Evolutionary conservation across 108 stramenopile species (phyloP), one percentile per base, ranked within the genome.

Genomic region (Mediolabrus comicus): DNA sequence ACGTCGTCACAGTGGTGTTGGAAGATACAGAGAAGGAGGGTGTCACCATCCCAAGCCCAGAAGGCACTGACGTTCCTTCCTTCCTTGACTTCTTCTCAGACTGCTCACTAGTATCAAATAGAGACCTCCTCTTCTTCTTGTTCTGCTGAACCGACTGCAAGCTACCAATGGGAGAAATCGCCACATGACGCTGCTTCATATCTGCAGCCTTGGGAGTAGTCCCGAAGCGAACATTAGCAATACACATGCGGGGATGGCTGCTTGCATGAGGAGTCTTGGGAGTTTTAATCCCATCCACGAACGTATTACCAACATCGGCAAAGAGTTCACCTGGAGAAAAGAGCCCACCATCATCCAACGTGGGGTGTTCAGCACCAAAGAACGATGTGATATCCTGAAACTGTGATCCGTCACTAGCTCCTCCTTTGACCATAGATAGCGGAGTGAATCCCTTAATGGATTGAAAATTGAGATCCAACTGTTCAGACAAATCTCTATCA

Each of bases 221-320:
- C n/a, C 77, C 77, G 52, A 79, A 71, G 32, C 71, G 71, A 61
- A 79, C 69, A 49, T 72, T 71, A 30, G 77, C 77, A 31, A 79
- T 71, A 43, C 71, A 79, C 58, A 72, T 60, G 3, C 66, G 70
- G 12, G 70, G 70, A 49, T 63, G 64, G 34, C 71, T 71, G 43
- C 54, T 57, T 13, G 77, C 71, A 58, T 67, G 70, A n/a, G 77
- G 77, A 43, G 77, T 79, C 38, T 71, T 66, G 14, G 77, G 77
- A 49, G 77, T 79, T 30, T 71, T 66, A 8, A 72, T 8, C 10
- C 58, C 75, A 0, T 75, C 75, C 7, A 41, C 57, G 43, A 46
- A 69, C 31, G 68, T 56, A 17, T 30, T 33, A 4, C 46, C 46
- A 1, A 49, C 46, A 49, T 49, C 46, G 46, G 46, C 33, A 56